Evolutionary conservation across 257 asterid species (phyloP).

Genomic region (Eucommia ulmoides): DNA sequence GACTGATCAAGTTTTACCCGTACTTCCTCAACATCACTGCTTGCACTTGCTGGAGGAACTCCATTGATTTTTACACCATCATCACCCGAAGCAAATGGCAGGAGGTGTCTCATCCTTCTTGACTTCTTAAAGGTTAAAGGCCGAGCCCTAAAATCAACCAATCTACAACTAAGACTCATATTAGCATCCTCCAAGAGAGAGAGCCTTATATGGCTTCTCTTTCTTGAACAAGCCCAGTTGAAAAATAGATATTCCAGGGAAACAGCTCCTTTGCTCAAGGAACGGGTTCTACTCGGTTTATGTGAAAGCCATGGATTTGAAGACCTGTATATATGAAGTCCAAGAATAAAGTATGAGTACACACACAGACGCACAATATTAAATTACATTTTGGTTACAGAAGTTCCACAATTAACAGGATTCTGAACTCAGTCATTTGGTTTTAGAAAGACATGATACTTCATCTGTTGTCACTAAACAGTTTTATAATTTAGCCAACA

Average conservation of each 20-base stretch:
- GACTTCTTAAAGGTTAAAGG: constrained; percentile 24
- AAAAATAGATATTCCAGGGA: constrained; percentile 28
- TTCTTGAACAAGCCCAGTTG: constrained; percentile 31
- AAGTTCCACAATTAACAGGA: too few species aligned
- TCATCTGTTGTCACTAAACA: too few species aligned
- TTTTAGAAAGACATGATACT: too few species aligned
- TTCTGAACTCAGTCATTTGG: too few species aligned
- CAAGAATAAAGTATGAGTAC: too few species aligned
- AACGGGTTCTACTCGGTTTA: constrained; percentile 30
- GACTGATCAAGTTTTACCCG: constrained; percentile 59
- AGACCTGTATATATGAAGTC: too few species aligned
- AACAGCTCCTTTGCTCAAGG: constrained; percentile 24
- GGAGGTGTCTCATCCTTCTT: constrained; percentile 31
- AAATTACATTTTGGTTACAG: too few species aligned
- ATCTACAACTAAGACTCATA: constrained; percentile 20
- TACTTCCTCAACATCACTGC: constrained; percentile 46
- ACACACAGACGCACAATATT: too few species aligned
- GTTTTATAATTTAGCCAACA: too few species aligned
- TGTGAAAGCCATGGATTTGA: too few species aligned
- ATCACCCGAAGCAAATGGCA: constrained; percentile 71
- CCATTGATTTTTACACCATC: constrained; percentile 82
- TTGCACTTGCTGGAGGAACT: constrained; percentile 39
- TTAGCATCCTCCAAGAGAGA: constrained; percentile 25
- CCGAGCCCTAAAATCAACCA: constrained; percentile 24
- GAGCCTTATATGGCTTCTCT: constrained; percentile 33